Percentiles rank a stretch among this genome's conserved stretches.
Conservation (phyloP, 352 stramenopile species). For the Globisporangium carolinianum region DNA sequence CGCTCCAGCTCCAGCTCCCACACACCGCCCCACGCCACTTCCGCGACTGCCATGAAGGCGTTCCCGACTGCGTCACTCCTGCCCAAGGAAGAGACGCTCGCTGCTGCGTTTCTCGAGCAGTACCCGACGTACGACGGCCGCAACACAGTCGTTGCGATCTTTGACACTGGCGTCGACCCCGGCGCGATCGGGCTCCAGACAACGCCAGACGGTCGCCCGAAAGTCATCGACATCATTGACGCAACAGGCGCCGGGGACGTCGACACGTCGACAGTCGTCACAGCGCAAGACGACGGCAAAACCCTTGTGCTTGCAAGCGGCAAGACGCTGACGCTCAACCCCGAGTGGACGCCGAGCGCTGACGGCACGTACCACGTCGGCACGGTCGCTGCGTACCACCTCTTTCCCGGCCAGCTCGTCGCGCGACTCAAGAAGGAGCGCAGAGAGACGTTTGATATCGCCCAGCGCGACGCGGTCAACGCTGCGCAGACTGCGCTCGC, state of each 20-base stretch:
- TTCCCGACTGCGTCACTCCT: conserved; percentile 70
- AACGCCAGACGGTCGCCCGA: conserved; percentile 64
- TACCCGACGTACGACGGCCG: conserved; percentile 88
- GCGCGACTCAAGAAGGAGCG: conserved; percentile 76
- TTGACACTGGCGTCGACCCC: conserved; percentile 95
- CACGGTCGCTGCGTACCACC: conserved; percentile 60
- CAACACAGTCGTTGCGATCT: conserved; percentile 89
- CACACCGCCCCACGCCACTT: neutral
- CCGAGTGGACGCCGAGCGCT: no score
- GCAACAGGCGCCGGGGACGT: no score
- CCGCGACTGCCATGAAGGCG: conserved; percentile 25
- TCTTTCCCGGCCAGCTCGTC: conserved; percentile 80
- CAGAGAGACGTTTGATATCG: conserved; percentile 71
- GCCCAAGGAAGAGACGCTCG: conserved; percentile 90
- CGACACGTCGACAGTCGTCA: no score
- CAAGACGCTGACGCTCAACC: no score
- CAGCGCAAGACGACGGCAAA: no score
- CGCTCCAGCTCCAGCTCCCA: neutral
- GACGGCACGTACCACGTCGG: no score
- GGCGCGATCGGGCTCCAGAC: conserved; percentile 82
- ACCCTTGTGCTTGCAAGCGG: no score
- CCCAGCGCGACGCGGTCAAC: conserved; percentile 62
- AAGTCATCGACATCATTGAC: no score
- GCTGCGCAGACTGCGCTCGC: conserved; percentile 28
- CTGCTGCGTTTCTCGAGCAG: conserved; percentile 62